Conservation (phyloP, 2,329 filamentous ascomycete genomes). For the Hypomyces rosellus region DNA sequence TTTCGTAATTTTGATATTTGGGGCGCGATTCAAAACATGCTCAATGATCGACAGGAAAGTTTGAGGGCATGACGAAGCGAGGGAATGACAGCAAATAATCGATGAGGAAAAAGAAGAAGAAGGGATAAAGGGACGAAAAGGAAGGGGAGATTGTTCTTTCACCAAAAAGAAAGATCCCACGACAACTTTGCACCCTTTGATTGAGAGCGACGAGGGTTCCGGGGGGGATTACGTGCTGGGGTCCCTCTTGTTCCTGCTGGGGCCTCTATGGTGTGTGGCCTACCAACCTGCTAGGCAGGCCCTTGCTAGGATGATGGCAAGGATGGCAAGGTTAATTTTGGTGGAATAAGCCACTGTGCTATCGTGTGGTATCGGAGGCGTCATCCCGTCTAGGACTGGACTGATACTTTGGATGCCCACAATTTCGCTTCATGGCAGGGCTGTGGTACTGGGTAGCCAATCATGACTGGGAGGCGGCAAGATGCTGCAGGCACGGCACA, state of each 20-base stretch:
- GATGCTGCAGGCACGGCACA: no score
- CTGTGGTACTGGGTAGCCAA: not conserved
- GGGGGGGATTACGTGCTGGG: no score
- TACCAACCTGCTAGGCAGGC: no score
- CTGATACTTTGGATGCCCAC: not conserved
- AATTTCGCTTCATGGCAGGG: conserved; percentile 11
- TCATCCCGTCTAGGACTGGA: conserved; percentile 4
- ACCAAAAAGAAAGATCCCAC: not conserved
- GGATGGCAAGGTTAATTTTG: no score
- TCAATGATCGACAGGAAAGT: conserved; percentile 8
- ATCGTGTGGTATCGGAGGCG: not conserved
- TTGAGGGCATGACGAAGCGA: conserved; percentile 16
- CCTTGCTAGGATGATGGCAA: no score
- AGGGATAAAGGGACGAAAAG: not conserved
- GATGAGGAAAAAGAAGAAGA: conserved; percentile 2
- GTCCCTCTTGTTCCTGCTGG: no score
- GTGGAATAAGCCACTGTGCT: no score
- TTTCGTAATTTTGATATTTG: no score
- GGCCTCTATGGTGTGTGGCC: no score
- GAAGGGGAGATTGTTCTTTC: not conserved
- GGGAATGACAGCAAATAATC: conserved; percentile 2
- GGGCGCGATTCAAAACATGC: not conserved
- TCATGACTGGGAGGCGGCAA: not conserved
- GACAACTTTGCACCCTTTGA: not conserved
- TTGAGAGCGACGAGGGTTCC: not conserved